Conservation (phyloP, 371 early-diverging fungal species). For the Mucor lusitanicus region DNA sequence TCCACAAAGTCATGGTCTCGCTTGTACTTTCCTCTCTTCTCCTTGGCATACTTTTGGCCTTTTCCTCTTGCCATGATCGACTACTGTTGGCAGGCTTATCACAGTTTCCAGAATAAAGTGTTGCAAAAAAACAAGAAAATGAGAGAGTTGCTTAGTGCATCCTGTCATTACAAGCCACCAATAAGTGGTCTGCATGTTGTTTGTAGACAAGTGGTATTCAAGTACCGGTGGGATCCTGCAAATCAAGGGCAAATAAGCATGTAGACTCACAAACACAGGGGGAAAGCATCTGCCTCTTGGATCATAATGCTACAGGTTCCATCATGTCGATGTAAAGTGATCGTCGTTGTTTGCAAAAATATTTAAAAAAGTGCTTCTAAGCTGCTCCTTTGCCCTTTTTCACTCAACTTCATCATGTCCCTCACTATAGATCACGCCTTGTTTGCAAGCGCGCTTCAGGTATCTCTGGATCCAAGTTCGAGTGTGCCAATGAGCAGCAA, state of each 20-base stretch:
- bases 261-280: background rate
- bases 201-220: background rate
- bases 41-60: background rate
- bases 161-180: background rate
- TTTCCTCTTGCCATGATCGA: conserved; percentile 4
- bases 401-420: background rate
- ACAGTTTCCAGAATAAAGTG: background rate
- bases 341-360: background rate
- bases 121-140: background rate
- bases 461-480: background rate
- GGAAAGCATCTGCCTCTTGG: background rate
- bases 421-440: background rate
- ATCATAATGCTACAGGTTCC: too few species aligned
- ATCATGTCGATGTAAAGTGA: background rate
- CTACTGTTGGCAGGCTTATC: background rate
- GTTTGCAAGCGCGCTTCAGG: background rate
- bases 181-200: background rate
- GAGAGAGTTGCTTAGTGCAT: background rate
- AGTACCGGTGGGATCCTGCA: background rate
- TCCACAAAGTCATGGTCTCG: conserved; percentile 10
- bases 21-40: conserved; percentile 5
- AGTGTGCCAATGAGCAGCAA: background rate
- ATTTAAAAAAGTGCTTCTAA: background rate
- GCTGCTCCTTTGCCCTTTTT: background rate
- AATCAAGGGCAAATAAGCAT: background rate